A percentile compares a stretch with the other conserved stretches of the same genome.
These are phyloP conservation scores for Candida bentonensis DNA, from an alignment of 805 yeast species.

Conservation along the genomic window DNA sequence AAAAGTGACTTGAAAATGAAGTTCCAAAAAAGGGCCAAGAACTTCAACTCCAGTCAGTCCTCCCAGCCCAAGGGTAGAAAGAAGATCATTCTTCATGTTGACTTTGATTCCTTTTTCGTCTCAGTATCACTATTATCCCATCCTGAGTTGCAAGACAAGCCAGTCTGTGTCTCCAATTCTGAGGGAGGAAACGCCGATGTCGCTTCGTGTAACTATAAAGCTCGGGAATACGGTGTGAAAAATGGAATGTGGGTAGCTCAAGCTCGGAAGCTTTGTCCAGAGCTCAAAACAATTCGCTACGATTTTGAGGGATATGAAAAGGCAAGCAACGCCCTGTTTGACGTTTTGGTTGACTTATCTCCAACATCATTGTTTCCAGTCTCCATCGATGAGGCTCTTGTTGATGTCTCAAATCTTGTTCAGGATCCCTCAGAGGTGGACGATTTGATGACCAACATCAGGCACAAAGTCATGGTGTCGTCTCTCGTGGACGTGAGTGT, in stretches of 20 bases:
- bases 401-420: slow-evolving; percentile 38
- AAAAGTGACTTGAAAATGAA: slow-evolving; percentile 56
- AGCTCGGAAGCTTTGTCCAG: slow-evolving; percentile 57
- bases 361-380: slow-evolving; percentile 53
- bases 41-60: slow-evolving; percentile 15
- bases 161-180: slow-evolving; percentile 50
- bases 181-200: slow-evolving; percentile 47
- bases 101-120: slow-evolving; percentile 90
- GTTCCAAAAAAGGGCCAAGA: slow-evolving; percentile 35
- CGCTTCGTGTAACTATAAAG: slow-evolving; percentile 85
- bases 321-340: slow-evolving; percentile 52
- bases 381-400: slow-evolving; percentile 82
- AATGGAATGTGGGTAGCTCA: slow-evolving; percentile 84
- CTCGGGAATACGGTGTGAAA: slow-evolving; percentile 59
- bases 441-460: slow-evolving; percentile 21
- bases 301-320: slow-evolving; percentile 62
- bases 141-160: slow-evolving; percentile 42
- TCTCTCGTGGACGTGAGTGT: slow-evolving; percentile 64
- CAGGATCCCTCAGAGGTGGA: slow-evolving; percentile 15
- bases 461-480: slow-evolving; percentile 25
- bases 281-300: slow-evolving; percentile 48
- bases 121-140: slow-evolving; percentile 55
- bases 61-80: slow-evolving; percentile 4
- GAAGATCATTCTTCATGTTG: slow-evolving; percentile 54
- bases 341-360: slow-evolving; percentile 33